Percentiles rank a stretch among this genome's conserved stretches.
phyloP scores from a whole-genome alignment of 805 yeast genomes.

The Wickerhamiella hasegawae region DNA sequence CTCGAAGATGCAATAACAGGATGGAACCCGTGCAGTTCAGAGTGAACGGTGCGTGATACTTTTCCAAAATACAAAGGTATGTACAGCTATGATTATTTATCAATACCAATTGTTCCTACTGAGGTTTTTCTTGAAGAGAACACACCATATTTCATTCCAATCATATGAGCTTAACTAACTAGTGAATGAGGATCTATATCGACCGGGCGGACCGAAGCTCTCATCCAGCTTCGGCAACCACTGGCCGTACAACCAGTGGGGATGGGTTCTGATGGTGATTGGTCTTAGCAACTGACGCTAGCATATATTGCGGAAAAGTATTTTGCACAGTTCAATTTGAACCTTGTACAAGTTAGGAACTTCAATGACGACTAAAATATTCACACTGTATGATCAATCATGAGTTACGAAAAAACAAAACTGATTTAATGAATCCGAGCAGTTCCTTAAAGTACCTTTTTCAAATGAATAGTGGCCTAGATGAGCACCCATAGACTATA shows the following conservation, averaged over 20 bases:
- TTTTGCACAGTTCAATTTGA: too few species aligned
- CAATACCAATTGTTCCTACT: slow-evolving; percentile 24
- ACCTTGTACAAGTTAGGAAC: not conserved
- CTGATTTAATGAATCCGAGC: slow-evolving; percentile 26
- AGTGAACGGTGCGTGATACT: slow-evolving; percentile 1
- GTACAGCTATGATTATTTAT: slow-evolving; percentile 18
- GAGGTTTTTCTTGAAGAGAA: slow-evolving; percentile 15
- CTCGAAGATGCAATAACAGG: too few species aligned
- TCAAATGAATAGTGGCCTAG: too few species aligned
- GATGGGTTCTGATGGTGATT: slow-evolving; percentile 11
- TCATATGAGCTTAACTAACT: slow-evolving; percentile 18
- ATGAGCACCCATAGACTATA: too few species aligned
- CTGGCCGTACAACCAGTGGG: slow-evolving; percentile 19
- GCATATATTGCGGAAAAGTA: not conserved
- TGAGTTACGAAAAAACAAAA: slow-evolving; percentile 18
- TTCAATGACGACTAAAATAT: slow-evolving; percentile 21
- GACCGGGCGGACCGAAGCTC: slow-evolving; percentile 26
- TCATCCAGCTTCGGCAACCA: slow-evolving; percentile 10
- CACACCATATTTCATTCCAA: slow-evolving; percentile 4
- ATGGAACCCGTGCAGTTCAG: too few species aligned
- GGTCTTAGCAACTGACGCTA: slow-evolving; percentile 16
- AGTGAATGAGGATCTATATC: slow-evolving; percentile 22
- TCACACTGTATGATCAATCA: slow-evolving; percentile 23
- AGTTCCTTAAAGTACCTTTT: not conserved
- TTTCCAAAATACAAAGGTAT: slow-evolving; percentile 5